phyloP scores from a whole-genome alignment of 202 grass and related monocot species.

The Setaria viridis region DNA sequence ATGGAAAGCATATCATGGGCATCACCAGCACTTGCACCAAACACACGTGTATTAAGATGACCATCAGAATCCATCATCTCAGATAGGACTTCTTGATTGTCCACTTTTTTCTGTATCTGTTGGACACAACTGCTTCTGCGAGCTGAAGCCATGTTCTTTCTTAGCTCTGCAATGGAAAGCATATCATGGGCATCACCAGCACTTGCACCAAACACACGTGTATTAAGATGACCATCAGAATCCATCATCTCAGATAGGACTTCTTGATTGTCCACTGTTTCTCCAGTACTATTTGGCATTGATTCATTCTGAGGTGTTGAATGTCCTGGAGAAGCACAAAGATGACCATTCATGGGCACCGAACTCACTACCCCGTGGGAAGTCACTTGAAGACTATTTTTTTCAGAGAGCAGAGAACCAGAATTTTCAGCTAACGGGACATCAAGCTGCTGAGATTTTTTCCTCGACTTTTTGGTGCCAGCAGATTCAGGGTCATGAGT shows the following conservation, averaged over 20 bases:
- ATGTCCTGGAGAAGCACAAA: slow-evolving; percentile 40
- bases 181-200: slow-evolving; percentile 34
- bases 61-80: slow-evolving; percentile 34
- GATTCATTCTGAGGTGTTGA: slow-evolving; percentile 22
- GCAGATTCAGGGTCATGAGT: slow-evolving; percentile 11
- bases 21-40: slow-evolving; percentile 42
- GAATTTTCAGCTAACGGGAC: slow-evolving; percentile 13
- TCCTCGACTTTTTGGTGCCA: slow-evolving; percentile 23
- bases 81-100: slow-evolving; percentile 41
- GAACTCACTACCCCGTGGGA: slow-evolving; percentile 25
- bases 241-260: slow-evolving; percentile 34
- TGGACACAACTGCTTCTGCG: neutral
- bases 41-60: slow-evolving; percentile 31
- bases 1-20: slow-evolving; percentile 13
- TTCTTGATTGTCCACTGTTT: slow-evolving; percentile 43
- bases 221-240: slow-evolving; percentile 36
- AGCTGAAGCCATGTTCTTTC: slow-evolving; percentile 31
- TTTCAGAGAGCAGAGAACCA: slow-evolving; percentile 8
- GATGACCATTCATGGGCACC: slow-evolving; percentile 10
- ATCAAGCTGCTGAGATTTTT: slow-evolving; percentile 18
- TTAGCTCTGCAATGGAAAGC: slow-evolving; percentile 26
- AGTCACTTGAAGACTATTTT: slow-evolving; percentile 37
- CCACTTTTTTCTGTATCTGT: neutral
- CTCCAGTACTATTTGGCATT: slow-evolving; percentile 11
- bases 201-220: slow-evolving; percentile 27